Percentiles rank a stretch among this genome's conserved stretches.
phyloP scores from a whole-genome alignment of 2,329 filamentous ascomycete genomes.

The Cladophialophora immunda region DNA sequence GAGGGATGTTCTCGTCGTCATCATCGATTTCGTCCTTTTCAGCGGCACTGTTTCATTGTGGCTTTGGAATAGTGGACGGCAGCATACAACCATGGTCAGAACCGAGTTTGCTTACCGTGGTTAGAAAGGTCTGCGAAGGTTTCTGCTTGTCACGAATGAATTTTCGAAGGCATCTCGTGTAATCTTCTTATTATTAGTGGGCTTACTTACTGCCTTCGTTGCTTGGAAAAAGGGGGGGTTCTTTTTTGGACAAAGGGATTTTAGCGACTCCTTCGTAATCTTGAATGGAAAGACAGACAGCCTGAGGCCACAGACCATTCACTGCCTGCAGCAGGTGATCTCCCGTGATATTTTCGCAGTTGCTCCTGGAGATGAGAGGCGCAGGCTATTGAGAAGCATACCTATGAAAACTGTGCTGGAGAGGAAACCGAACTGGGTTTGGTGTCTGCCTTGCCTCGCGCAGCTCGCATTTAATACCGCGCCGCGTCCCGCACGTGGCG shows the following conservation, averaged over 20 bases:
- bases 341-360: too few species aligned
- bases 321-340: too few species aligned
- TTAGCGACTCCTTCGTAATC: slow-evolving; percentile 10
- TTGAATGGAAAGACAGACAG: not conserved
- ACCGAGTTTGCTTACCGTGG: not conserved
- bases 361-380: too few species aligned
- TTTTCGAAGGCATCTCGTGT: slow-evolving; percentile 12
- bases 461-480: too few species aligned
- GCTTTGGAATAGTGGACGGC: not conserved
- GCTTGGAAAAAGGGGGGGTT: not conserved
- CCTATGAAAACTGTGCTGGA: not conserved
- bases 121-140: not conserved
- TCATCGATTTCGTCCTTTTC: not conserved
- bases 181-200: slow-evolving; percentile 24
- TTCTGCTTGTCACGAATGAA: not conserved
- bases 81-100: not conserved
- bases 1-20: not conserved
- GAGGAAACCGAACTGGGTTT: not conserved
- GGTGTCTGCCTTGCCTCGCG: not conserved
- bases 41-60: not conserved
- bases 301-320: not conserved
- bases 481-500: not conserved
- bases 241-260: not conserved
- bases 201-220: not conserved
- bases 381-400: too few species aligned